Conservation (phyloP, 352 stramenopile genomes). For the Phytophthora sansomeana region DNA sequence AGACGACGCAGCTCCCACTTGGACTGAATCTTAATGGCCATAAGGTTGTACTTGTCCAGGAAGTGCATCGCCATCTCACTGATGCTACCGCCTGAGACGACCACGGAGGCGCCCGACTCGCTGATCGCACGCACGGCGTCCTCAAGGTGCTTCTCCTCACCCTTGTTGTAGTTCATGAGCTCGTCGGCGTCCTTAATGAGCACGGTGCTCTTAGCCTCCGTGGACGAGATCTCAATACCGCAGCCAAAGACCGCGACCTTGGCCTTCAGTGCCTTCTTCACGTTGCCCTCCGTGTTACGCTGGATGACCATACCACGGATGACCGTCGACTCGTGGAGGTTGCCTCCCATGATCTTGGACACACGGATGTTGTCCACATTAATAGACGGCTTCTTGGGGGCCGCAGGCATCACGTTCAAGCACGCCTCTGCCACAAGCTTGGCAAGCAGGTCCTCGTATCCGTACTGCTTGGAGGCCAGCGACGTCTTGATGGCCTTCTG, state of each 20-base stretch:
- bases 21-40: constrained; percentile 97
- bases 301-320: constrained; percentile 98
- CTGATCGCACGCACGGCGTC: constrained; percentile 98
- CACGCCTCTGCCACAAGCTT: constrained; percentile 96
- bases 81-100: constrained; percentile 97
- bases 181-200: constrained; percentile 99
- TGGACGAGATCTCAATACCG: constrained; percentile 96
- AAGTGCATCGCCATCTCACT: constrained; percentile 99
- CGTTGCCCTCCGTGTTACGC: constrained; percentile 92
- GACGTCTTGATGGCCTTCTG: constrained; percentile 94
- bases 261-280: constrained; percentile 92
- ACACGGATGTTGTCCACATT: constrained; percentile 99
- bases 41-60: constrained; percentile 98
- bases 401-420: constrained; percentile 93
- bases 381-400: constrained; percentile 88
- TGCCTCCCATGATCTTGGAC: constrained; percentile 97
- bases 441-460: constrained; percentile 95
- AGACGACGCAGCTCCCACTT: constrained; percentile 99
- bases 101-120: constrained; percentile 95
- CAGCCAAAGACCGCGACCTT: constrained; percentile 98
- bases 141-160: constrained; percentile 98
- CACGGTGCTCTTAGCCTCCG: constrained; percentile 99
- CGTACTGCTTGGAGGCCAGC: constrained; percentile 98
- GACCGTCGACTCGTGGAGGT: constrained; percentile 95
- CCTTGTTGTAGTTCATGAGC: constrained; percentile 99